These are phyloP conservation scores for Biscogniauxia mediterranea DNA, from an alignment of 2,329 filamentous ascomycete genomes.

Conservation along the genomic window DNA sequence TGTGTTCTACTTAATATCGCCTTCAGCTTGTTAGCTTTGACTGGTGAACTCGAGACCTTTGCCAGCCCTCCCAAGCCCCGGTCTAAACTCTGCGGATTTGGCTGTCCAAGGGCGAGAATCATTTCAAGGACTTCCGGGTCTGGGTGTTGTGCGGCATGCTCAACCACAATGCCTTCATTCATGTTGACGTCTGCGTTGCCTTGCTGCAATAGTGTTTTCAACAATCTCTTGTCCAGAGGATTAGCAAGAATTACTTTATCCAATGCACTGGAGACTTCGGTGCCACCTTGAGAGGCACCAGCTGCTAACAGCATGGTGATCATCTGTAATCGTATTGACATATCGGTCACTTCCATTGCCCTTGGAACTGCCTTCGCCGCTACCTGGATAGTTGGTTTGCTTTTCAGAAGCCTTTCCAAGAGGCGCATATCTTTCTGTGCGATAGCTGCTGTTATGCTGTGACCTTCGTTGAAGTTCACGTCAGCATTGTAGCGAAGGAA, in stretches of 20 bases:
- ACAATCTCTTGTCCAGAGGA: slow-evolving; percentile 49
- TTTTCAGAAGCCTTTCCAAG: slow-evolving; percentile 43
- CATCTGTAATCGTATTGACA: slow-evolving; percentile 44
- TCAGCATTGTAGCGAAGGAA: slow-evolving; percentile 52
- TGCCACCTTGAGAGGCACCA: slow-evolving; percentile 42
- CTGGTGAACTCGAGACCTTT: slow-evolving; percentile 41
- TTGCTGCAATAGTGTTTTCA: slow-evolving; percentile 47
- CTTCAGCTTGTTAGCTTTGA: slow-evolving; percentile 50
- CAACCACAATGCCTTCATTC: slow-evolving; percentile 43
- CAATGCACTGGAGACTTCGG: slow-evolving; percentile 44
- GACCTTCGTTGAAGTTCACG: slow-evolving; percentile 52
- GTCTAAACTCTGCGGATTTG: slow-evolving; percentile 42
- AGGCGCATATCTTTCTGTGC: slow-evolving; percentile 46
- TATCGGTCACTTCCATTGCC: slow-evolving; percentile 46
- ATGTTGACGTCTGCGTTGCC: slow-evolving; percentile 54
- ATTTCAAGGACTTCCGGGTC: slow-evolving; percentile 50
- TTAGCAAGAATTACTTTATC: slow-evolving; percentile 41
- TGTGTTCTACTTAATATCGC: slow-evolving; percentile 44
- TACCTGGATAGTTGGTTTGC: slow-evolving; percentile 46
- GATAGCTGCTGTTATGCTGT: slow-evolving; percentile 49
- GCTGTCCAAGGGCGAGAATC: slow-evolving; percentile 45
- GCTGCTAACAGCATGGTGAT: slow-evolving; percentile 45
- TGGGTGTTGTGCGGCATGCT: slow-evolving; percentile 37
- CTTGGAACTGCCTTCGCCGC: slow-evolving; percentile 47
- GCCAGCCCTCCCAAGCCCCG: slow-evolving; percentile 43